Conservation (phyloP, 139 green algal genomes). For the Chlamydomonas sphaeroides region DNA sequence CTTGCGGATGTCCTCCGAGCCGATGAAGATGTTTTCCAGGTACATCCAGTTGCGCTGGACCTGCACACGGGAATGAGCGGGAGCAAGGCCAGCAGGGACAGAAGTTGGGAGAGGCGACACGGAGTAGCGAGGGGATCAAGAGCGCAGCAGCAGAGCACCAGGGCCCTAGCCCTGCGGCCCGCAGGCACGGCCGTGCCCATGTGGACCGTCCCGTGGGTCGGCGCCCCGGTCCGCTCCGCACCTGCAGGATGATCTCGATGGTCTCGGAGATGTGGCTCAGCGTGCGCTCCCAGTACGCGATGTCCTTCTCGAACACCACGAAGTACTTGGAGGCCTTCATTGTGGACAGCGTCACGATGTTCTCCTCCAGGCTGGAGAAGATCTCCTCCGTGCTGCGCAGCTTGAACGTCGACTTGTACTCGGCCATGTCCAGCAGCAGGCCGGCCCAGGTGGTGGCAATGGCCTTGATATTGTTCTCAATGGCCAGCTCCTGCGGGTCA, state of each 20-base stretch:
- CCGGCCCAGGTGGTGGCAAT: slow-evolving; percentile 41
- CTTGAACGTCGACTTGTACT: slow-evolving; percentile 81
- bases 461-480: slow-evolving; percentile 71
- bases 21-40: slow-evolving; percentile 94
- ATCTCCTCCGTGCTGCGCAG: slow-evolving; percentile 85
- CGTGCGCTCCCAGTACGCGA: slow-evolving; percentile 82
- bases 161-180: too few species aligned
- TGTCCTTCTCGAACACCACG: slow-evolving; percentile 85
- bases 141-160: too few species aligned
- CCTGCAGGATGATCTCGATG: slow-evolving; percentile 85
- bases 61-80: slow-evolving; percentile 47
- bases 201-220: too few species aligned
- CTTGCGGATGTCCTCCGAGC: slow-evolving; percentile 90
- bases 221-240: too few species aligned
- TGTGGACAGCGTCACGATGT: slow-evolving; percentile 85
- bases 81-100: background rate
- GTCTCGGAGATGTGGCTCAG: slow-evolving; percentile 82
- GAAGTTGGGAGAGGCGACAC: too few species aligned
- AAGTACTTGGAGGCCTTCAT: slow-evolving; percentile 93
- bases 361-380: slow-evolving; percentile 87
- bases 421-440: slow-evolving; percentile 80
- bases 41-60: slow-evolving; percentile 93
- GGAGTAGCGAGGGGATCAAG: too few species aligned
- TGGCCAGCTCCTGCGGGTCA: slow-evolving; percentile 62
- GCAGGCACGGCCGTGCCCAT: too few species aligned